Percentiles rank a stretch among this genome's conserved stretches.
These are phyloP conservation scores for Aureobasidium vineae DNA, from an alignment of 2,329 filamentous ascomycete species.

Conservation along the genomic window DNA sequence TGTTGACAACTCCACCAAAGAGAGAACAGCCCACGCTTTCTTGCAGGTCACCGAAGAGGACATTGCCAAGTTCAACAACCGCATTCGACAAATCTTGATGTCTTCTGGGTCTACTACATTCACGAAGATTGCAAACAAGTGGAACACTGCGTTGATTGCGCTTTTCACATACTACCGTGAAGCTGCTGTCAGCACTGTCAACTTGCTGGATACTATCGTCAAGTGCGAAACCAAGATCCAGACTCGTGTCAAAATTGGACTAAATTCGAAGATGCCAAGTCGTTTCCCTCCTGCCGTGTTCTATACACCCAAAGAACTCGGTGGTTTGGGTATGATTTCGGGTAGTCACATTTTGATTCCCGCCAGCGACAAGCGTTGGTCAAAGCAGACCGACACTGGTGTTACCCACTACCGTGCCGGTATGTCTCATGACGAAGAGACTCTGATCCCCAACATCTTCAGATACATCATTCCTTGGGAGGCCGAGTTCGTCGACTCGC, in stretches of 20 bases:
- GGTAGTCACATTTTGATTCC: constrained; percentile 97
- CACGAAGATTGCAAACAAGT: constrained; percentile 99
- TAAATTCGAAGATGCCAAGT: constrained; percentile 98
- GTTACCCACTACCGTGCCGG: constrained; percentile 96
- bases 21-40: constrained; percentile 96
- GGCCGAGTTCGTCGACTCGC: constrained; percentile 97
- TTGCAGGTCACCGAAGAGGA: constrained; percentile 97
- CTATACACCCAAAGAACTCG: constrained; percentile 96
- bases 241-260: constrained; percentile 94
- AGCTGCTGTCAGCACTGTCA: constrained; percentile 92
- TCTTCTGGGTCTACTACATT: constrained; percentile 99
- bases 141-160: constrained; percentile 96
- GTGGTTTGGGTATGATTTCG: constrained; percentile 97
- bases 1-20: constrained; percentile 94
- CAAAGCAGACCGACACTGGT: constrained; percentile 94
- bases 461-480: constrained; percentile 99
- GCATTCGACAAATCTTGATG: constrained; percentile 98
- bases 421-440: constrained; percentile 98
- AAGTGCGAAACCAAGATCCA: constrained; percentile 99
- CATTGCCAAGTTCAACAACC: constrained; percentile 98
- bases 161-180: constrained; percentile 99
- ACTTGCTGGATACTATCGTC: constrained; percentile 92
- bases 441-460: constrained; percentile 97
- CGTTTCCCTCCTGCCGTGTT: constrained; percentile 98
- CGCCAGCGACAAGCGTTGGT: constrained; percentile 96